phyloP scores from a whole-genome alignment of 2,329 filamentous ascomycete species.

The Furcasterigmium furcatum region DNA sequence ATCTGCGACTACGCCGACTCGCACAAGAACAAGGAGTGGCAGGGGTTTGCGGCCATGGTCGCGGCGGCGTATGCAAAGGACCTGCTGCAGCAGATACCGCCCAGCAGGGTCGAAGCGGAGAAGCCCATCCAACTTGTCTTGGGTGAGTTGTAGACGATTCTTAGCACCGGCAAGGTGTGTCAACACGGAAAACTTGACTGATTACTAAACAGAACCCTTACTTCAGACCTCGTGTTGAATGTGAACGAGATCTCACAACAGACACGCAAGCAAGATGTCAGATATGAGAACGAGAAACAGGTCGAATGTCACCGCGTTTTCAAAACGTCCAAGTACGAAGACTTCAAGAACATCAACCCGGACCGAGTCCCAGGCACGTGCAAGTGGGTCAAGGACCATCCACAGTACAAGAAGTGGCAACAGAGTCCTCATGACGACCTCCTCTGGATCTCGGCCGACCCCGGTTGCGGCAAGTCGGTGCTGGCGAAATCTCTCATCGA shows the following conservation, averaged over 20 bases:
- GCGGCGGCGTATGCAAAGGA: slow-evolving; percentile 24
- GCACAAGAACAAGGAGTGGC: slow-evolving; percentile 33
- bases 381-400: slow-evolving; percentile 24
- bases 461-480: slow-evolving; percentile 36
- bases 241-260: slow-evolving; percentile 1
- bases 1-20: slow-evolving; percentile 37
- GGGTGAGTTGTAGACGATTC: slow-evolving; percentile 1
- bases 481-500: slow-evolving; percentile 29
- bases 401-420: slow-evolving; percentile 20
- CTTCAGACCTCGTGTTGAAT: not conserved
- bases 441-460: slow-evolving; percentile 34
- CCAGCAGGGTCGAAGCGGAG: slow-evolving; percentile 10
- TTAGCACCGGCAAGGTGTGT: not conserved
- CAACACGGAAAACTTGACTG: not conserved
- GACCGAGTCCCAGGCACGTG: slow-evolving; percentile 24
- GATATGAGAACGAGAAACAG: slow-evolving; percentile 5
- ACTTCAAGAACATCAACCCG: slow-evolving; percentile 26
- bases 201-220: not conserved
- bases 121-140: not conserved
- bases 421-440: slow-evolving; percentile 17
- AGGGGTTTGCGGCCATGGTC: slow-evolving; percentile 27
- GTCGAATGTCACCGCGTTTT: slow-evolving; percentile 18
- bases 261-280: slow-evolving; percentile 1
- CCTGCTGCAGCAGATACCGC: slow-evolving; percentile 8
- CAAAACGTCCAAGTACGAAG: slow-evolving; percentile 20